Evolutionary conservation across 139 green algal species (phyloP), one percentile per base, ranked within the genome.

Genomic region (Micractinium conductrix): DNA sequence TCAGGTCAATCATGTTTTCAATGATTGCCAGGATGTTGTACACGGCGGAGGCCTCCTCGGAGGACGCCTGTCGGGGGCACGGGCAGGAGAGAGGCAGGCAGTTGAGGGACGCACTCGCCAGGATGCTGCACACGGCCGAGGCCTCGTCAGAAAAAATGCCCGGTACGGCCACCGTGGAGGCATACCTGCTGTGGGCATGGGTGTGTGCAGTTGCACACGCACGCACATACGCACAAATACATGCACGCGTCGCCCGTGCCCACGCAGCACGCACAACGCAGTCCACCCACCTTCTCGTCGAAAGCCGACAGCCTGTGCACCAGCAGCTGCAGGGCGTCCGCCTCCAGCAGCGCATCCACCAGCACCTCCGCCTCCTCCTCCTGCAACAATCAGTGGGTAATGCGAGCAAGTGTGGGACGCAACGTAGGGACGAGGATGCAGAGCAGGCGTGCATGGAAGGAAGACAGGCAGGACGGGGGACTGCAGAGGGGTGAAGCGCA

Each of bases 1-100:
- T 85, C 69, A 98, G 88, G 87, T 99, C 97, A 3, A 97, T 79
- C 88, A 97, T 86, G 84, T 99, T 98, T 84, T 98, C 95, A 68
- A 99, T 87, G 53, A 95, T 92, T 38, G 87, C 84, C 48, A 99
- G 90, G 22, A 88, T 91, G 78, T 95, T 92, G 80, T 92, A 90
- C 33, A 99, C 94, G 0, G 93, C 94, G 0, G 63, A 62, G 28
- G 90, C 94, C 85, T 98, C 95, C 74, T 97, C 92, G 28, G 84
- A n/a, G n/a, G n/a, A n/a, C n/a, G n/a, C n/a, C n/a, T n/a, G n/a
- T n/a, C n/a, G n/a, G n/a, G n/a, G n/a, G n/a, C n/a, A n/a, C n/a
- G n/a, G n/a, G n/a, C n/a, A n/a, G n/a, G n/a, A n/a, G n/a, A n/a
- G n/a, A n/a, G n/a, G n/a, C n/a, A n/a, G n/a, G n/a, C n/a, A n/a